These are phyloP conservation scores for Phaeolepiota aurea DNA, from an alignment of 768 basidiomycete species.

Conservation along the genomic window DNA sequence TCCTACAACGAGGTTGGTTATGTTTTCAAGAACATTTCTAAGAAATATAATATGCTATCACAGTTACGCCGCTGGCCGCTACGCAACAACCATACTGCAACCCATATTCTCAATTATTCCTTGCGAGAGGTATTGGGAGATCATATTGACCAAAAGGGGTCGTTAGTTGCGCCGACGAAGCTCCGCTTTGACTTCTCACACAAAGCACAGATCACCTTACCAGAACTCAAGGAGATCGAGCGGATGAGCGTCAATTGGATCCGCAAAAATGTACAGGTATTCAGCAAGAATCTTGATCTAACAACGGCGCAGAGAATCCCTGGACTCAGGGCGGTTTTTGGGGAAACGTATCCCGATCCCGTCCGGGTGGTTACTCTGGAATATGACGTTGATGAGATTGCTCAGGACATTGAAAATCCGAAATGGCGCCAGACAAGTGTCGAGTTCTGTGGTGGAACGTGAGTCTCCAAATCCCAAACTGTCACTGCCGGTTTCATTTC, in stretches of 20 bases:
- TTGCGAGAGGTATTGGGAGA: conserved; percentile 93
- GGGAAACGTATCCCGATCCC: conserved; percentile 96
- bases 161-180: conserved; percentile 91
- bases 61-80: conserved; percentile 91
- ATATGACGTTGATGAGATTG: conserved; percentile 80
- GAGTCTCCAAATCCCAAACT: no score
- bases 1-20: conserved; percentile 82
- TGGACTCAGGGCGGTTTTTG: conserved; percentile 95
- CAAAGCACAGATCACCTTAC: conserved; percentile 72
- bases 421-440: conserved; percentile 90
- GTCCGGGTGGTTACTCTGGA: conserved; percentile 92
- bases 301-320: conserved; percentile 77
- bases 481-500: no score
- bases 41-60: conserved; percentile 3
- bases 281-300: conserved; percentile 77
- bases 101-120: conserved; percentile 93
- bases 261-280: conserved; percentile 81
- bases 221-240: conserved; percentile 81
- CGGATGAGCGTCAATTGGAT: conserved; percentile 84
- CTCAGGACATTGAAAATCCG: conserved; percentile 76
- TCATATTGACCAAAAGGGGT: conserved; percentile 97
- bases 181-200: conserved; percentile 99
- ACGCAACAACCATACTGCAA: conserved; percentile 96
- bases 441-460: conserved; percentile 99
- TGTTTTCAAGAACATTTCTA: no score